These are phyloP conservation scores for Phanerochaete sordida DNA, from an alignment of 768 basidiomycete genomes.

Conservation along the genomic window DNA sequence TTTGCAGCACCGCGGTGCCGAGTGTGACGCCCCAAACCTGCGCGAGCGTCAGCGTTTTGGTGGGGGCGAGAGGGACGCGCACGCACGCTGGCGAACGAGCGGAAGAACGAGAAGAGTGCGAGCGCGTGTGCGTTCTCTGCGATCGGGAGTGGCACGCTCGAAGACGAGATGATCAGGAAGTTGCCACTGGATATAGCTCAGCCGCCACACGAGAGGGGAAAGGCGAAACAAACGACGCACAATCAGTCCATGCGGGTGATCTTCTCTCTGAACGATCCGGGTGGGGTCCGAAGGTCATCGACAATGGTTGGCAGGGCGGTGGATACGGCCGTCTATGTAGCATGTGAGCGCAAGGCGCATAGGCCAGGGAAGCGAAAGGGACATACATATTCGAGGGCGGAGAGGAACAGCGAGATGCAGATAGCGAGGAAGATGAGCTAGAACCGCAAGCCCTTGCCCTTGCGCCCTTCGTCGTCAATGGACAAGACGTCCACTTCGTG, in stretches of 20 bases:
- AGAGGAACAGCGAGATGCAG: constrained; percentile 5
- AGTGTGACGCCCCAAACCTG: constrained; percentile 53
- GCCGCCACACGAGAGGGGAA: background rate
- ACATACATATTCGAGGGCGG: constrained; percentile 9
- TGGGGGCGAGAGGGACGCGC: background rate
- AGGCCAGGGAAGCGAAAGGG: constrained; percentile 6
- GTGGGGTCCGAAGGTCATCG: constrained; percentile 21
- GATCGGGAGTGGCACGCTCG: constrained; percentile 24
- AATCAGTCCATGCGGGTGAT: constrained; percentile 26
- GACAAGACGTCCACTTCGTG: too few species aligned
- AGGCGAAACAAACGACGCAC: constrained; percentile 15
- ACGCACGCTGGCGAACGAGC: constrained; percentile 14
- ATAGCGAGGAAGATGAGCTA: constrained; percentile 8
- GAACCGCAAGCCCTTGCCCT: constrained; percentile 7
- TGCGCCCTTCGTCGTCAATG: too few species aligned
- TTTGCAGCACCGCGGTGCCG: constrained; percentile 48
- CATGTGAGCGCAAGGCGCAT: constrained; percentile 30
- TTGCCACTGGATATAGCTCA: constrained; percentile 19
- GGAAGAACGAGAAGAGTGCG: constrained; percentile 26
- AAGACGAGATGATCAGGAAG: constrained; percentile 18
- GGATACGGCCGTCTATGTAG: constrained; percentile 21
- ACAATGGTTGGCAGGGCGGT: constrained; percentile 29
- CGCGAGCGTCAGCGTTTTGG: constrained; percentile 5
- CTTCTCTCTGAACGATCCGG: constrained; percentile 16
- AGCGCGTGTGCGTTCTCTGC: constrained; percentile 31